phyloP scores from a whole-genome alignment of 164 flowering plant genomes.

The Dillenia suffruticosa region DNA sequence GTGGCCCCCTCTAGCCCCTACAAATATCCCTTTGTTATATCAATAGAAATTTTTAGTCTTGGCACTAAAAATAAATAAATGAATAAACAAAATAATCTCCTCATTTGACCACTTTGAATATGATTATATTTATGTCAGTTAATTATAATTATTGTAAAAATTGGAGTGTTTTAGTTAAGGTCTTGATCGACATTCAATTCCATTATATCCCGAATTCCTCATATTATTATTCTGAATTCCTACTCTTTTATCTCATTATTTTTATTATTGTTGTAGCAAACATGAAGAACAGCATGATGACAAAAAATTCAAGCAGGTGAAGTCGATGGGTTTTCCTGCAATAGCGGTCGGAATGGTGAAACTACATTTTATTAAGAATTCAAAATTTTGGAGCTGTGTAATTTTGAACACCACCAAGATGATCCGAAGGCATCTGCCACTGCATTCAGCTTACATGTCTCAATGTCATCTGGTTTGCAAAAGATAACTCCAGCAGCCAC shows the following conservation, averaged over 20 bases:
- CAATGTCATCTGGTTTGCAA: conserved; percentile 27
- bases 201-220: not conserved
- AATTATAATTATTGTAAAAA: no score
- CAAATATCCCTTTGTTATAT: no score
- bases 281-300: conserved; percentile 20
- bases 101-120: not conserved
- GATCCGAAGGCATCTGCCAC: conserved; percentile 12
- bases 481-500: conserved; percentile 41
- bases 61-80: no score
- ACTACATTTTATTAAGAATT: conserved; percentile 5
- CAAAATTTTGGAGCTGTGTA: conserved; percentile 6
- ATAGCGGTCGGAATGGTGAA: conserved; percentile 9
- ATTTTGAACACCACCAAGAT: conserved; percentile 13
- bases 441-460: conserved; percentile 7
- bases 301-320: conserved; percentile 10
- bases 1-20: no score
- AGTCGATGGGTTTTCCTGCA: conserved; percentile 14
- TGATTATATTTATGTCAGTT: no score
- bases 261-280: conserved; percentile 30
- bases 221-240: not conserved
- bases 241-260: not conserved
- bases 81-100: not conserved
- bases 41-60: no score
- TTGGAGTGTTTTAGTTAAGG: no score
- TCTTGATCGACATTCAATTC: no score